Evolutionary conservation across 352 stramenopile species (phyloP), one percentile per base, ranked within the genome.

Genomic region (Phytophthora colocasiae): DNA sequence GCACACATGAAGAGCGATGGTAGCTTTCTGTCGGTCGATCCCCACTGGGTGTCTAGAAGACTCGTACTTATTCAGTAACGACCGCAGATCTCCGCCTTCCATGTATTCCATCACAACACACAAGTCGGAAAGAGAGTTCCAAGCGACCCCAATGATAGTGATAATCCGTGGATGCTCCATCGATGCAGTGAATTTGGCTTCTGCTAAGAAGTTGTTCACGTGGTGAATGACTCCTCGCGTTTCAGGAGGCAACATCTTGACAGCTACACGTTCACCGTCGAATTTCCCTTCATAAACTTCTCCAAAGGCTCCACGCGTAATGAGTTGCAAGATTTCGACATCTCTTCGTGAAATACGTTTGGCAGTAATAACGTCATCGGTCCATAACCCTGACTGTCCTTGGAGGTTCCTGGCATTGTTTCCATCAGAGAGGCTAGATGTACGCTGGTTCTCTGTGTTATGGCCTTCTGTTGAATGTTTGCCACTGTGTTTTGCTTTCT

Each of bases 81-180:
- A 53, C n/a, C 73, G 62, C 17, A 87, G 26, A 26, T 87, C 73
- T 10, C 75, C 78, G 27, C 75, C 73, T 14, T 71, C 53, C 67
- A 87, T 76, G 53, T 61, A 85, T 41, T 87, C 76, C 9, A 76
- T 71, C 3, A 87, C 39, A 9, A 82, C 67, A 10, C 70, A 72
- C 0, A 83, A 39, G 12, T 87, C 76, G 0, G 56, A 51, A 15
- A 83, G 63, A 4, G 65, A 55, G 15, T 81, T 59, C 78, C 78
- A 87, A 2, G 64, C 63, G 5, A 85, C 73, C 1, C 63, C 73
- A 24, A 84, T 24, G 24, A 83, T 83, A 0, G 22, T 38, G 0
- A 83, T 68, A 24, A 87, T 73, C 24, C 69, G 52, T 1, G 50
- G 39, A 55, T 81, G 73, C n/a, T 83, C 61, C 11, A 84, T 57